Base-by-base conservation (phyloP, 345 rosid species). In the Brassica cretica region DNA sequence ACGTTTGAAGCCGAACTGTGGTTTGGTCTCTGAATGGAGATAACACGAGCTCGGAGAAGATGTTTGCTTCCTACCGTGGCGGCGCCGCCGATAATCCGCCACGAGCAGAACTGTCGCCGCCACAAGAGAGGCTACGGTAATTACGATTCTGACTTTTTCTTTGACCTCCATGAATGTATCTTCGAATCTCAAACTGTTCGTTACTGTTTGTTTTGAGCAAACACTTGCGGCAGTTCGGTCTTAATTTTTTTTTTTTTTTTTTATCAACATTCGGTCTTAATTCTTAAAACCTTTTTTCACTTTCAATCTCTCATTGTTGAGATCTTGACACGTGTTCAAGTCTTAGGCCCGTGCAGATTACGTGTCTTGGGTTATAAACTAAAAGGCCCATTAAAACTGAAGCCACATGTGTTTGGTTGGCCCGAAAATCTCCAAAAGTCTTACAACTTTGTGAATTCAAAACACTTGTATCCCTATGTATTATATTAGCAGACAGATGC, bases 1-100 rank as follows among this genome's bases (percentile, higher is more conserved):
- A 16, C 93, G 89, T 84, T 89, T 90, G 87, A 92, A 94, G 29
- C 76, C 30, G 53, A 77, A 68, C 83, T 94, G 98, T 0, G 94
- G 94, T 82, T 89, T 92, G 19, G 64, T 75, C 8, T 89, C 90
- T 6, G 91, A 76, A 41, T 86, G 92, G 41, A 94, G 83, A 82
- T 92, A 92, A 76, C 97, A 90, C 44, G 86, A 76, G 80, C 70
- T 64, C 5, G 37, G 19, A 68, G 74, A 35, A 82, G 80, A 55
- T 62, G 78, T 78, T 68, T 68, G 84, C 69, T 80, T 83, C 53
- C 32, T 55, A 68, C 84, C 80, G 19, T 70, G 18, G 18, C 89
- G 86, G 33, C 90, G 79, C 14, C 93, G 83, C 46, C 71, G 58
- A 56, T 81, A 79, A 60, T 78, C 76, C 74, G 78, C 30, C 58